Percentiles rank a stretch among this genome's conserved stretches.
phyloP scores from a whole-genome alignment of 2,329 filamentous ascomycete species.

The Beauveria rudraprayagi region DNA sequence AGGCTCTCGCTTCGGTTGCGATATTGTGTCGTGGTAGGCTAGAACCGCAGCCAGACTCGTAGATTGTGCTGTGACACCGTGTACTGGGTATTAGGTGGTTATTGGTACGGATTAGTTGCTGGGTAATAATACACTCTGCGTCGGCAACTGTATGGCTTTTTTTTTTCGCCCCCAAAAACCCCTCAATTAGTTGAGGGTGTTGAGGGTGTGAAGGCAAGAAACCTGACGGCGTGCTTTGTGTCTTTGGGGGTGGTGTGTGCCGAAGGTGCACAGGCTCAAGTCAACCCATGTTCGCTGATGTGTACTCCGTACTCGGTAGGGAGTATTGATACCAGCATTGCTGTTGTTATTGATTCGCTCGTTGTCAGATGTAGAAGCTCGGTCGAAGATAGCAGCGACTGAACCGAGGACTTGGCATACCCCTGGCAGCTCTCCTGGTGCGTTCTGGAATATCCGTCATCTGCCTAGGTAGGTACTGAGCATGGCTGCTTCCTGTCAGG shows the following conservation, averaged over 20 bases:
- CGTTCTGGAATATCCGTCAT: neutral
- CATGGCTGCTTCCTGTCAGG: neutral
- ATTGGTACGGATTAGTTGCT: too few relatives aligned
- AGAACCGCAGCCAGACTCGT: neutral
- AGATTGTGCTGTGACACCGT: neutral
- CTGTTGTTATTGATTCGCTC: neutral
- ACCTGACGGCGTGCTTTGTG: neutral
- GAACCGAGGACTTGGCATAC: neutral
- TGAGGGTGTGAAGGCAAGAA: neutral
- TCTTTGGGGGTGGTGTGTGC: neutral
- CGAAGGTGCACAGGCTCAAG: neutral
- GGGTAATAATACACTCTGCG: neutral
- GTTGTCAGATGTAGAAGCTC: neutral
- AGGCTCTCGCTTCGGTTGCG: neutral
- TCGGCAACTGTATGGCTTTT: neutral
- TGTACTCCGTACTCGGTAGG: too few relatives aligned
- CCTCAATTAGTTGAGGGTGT: neutral
- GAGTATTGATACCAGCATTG: neutral
- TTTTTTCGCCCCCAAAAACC: neutral
- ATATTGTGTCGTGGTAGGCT: neutral
- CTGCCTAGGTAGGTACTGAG: neutral
- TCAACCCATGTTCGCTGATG: neutral
- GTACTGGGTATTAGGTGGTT: too few relatives aligned
- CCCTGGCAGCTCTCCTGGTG: neutral
- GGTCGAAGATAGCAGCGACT: neutral